These are phyloP conservation scores for Eustoma russellianum DNA, from an alignment of 257 asterid genomes.

Conservation along the genomic window DNA sequence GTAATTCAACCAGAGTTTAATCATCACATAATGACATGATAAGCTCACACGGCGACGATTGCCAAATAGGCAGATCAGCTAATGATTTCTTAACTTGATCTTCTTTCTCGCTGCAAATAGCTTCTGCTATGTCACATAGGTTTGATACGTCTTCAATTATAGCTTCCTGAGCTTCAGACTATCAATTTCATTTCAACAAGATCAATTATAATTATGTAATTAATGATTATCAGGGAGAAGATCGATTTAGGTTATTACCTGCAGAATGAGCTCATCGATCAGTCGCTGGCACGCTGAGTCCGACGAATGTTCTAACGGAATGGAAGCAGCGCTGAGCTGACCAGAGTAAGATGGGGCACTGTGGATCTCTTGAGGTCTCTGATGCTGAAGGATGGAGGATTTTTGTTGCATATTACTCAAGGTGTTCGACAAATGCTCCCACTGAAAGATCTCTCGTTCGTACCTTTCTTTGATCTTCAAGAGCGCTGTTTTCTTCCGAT, in stretches of 20 bases:
- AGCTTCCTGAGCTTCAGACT: slow-evolving; percentile 67
- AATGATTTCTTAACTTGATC: slow-evolving; percentile 40
- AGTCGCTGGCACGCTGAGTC: slow-evolving; percentile 21
- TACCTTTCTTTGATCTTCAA: no score
- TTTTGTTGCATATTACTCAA: no score
- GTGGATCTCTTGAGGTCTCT: no score
- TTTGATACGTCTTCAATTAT: slow-evolving; percentile 32
- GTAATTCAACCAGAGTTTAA: slow-evolving; percentile 2
- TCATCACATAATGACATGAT: slow-evolving; percentile 41
- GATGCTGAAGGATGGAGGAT: no score
- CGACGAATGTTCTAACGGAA: slow-evolving; percentile 7
- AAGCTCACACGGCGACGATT: slow-evolving; percentile 41
- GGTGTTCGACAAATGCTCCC: no score
- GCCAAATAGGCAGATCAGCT: slow-evolving; percentile 63
- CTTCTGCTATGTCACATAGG: slow-evolving; percentile 53
- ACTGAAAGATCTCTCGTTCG: no score
- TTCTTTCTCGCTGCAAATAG: slow-evolving; percentile 42
- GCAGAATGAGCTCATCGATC: slow-evolving; percentile 51
- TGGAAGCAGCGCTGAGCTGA: not conserved
- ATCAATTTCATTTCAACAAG: not conserved
- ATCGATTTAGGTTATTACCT: slow-evolving; percentile 28
- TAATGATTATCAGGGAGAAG: not conserved
- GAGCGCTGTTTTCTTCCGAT: no score
- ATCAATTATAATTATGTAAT: slow-evolving; percentile 3
- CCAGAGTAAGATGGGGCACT: no score